Evolutionary conservation across 306 rosid genomes (phyloP), one percentile per base, ranked within the genome.

Genomic region (Lathyrus oleraceus): DNA sequence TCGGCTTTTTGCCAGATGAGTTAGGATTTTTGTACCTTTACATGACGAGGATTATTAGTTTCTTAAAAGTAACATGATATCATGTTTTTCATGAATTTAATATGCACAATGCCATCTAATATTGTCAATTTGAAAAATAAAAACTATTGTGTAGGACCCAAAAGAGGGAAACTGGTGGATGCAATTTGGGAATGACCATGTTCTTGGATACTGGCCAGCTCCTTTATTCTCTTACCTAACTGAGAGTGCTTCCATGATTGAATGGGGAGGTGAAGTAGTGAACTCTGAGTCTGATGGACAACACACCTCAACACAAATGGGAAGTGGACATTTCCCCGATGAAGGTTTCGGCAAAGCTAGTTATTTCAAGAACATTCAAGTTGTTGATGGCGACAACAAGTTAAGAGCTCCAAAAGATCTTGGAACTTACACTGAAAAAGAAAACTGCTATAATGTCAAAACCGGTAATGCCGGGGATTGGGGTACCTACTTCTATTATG

Each of bases 121-220:
- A 23, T 14, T 59, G 32, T 45, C 13, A 25, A 32, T 54, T 19
- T 65, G 59, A 44, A 51, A 5, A 58, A 10, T n/a, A 53, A 25
- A 74, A 65, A 74, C 71, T 20, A 65, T 70, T 82, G 78, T 78
- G 64, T 76, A 82, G 89, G 87, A 85, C 83, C 89, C 89, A 72
- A 82, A 85, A 67, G 83, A 80, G 44, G 89, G 89, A 2, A 77
- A 85, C 67, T 85, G 87, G 89, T 85, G 89, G 89, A 80, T 85
- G 85, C 87, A 85, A 47, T 77, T 85, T 77, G 89, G 89, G 27
- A 77, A 64, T 23, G 8, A 80, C 32, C 81, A 76, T 74, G 83
- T 85, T 58, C 74, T 85, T 2, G 90, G 90, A 23, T 85, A 85
- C 65, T 85, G 90, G 90, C 90, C 87, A 20, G 83, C 80, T 51